Base-by-base conservation (phyloP, 805 yeast genomes). In the Brettanomyces bruxellensis region DNA sequence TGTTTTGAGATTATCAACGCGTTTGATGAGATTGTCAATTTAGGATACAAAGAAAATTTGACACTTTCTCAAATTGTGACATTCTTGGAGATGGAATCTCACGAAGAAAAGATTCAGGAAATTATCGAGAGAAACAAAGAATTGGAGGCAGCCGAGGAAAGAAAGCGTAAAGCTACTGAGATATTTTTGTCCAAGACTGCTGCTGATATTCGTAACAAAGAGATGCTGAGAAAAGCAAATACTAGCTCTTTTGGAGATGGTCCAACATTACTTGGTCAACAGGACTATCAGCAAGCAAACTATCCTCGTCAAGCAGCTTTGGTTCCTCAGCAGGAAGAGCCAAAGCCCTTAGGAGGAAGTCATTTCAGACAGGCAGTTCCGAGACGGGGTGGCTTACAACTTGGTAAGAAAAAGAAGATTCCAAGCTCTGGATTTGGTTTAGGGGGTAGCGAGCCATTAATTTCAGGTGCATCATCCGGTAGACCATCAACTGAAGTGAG, bases 81-180 rank as follows among this genome's bases (percentile, higher is more conserved):
- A 11, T 91, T 86, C 67, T 72, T 93, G 70, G 91, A 88, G 62
- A 91, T 93, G 98, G 98, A 93, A 68, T 86, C 95, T 38, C 97
- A 93, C 64, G 99, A 93, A 68, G 99, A 93, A 69, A 91, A 87
- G 72, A 91, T 95, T 61, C 98, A 93, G 72, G 97, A 93, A 64
- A 90, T 93, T 63, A 93, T 93, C 58, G 98, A 88, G 68, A 81
- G 90, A 65, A 93, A 93, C 72, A 93, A 93, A 69, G 99, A 93
- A 69, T 70, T 86, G 58, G 99, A 91, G 67, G 99, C 99, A 38
- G 82, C 87, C 46, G 99, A 93, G 68, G 96, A 91, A 67, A 83
- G 98, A 68, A 91, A 91, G 70, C 85, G 95, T 67, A 82, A 87
- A 63, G 97, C 98, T 44, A 87, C 85, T 65, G 95, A 86, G 60